Evolutionary conservation across 805 yeast species (phyloP), one percentile per base, ranked within the genome.

Genomic region (Candida sphagnicola): DNA sequence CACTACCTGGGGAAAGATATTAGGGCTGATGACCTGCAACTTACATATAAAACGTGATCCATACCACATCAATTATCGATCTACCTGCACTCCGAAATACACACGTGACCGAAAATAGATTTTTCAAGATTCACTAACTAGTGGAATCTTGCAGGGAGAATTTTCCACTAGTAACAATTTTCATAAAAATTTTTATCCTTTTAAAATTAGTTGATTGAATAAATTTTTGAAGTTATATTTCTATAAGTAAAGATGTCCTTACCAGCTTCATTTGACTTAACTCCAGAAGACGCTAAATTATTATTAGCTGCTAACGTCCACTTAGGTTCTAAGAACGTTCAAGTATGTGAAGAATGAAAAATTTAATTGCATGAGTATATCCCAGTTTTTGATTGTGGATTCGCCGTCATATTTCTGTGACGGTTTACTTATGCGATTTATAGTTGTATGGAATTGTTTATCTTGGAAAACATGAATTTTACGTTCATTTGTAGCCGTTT

Each of bases 251-350:
- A 50, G 54, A 83, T 83, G 89, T 82, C 89, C 65, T 77, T 81
- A 74, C 90, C 91, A 72, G 87, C 85, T 75, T 77, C 87, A 65
- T 82, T 84, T 75, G 87, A 82, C 73, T 83, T 86, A 75, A 88
- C 96, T 73, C 88, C 89, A 74, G 96, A 88, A 78, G 97, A 90
- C 77, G 95, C 95, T 78, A 93, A 93, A 82, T 86, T 91, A 72
- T 82, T 93, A 76, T 84, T 93, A 78, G 98, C 99, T 73, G 99
- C 99, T 73, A 91, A 91, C 88, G 87, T 83, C 66, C 99, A 93
- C 82, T 85, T 93, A 73, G 99, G 99, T 75, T 83, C 98, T 72
- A 93, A 93, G 88, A 93, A 93, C 88, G 95, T 91, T 74, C 97
- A 90, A 80, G 95, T 85, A 82, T 75, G 90, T 80, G 61, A 8